Percentiles rank a stretch among this genome's conserved stretches.
phyloP scores from a whole-genome alignment of 768 basidiomycete species.

The Lentinula detonsa region DNA sequence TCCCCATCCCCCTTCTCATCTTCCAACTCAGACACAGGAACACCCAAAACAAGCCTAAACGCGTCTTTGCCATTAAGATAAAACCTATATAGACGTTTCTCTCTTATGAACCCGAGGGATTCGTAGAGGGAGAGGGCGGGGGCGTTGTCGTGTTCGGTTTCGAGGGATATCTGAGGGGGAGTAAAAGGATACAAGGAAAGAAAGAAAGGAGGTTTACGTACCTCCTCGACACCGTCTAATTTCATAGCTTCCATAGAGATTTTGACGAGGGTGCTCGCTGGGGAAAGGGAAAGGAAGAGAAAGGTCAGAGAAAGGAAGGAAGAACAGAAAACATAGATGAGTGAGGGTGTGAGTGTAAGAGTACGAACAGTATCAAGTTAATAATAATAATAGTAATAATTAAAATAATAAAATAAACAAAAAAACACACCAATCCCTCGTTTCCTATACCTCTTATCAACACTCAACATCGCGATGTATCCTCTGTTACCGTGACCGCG shows the following conservation, averaged over 20 bases:
- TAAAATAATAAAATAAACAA: constrained; percentile 19
- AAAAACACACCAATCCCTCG: constrained; percentile 79
- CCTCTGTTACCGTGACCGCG: constrained; percentile 53
- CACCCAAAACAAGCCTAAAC: constrained; percentile 69
- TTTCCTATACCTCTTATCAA: constrained; percentile 77
- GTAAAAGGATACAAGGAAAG: background rate
- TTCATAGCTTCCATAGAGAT: constrained; percentile 85
- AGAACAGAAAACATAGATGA: no score
- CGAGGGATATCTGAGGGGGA: constrained; percentile 73
- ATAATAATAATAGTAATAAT: no score
- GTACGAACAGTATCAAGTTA: no score
- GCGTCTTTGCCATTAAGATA: constrained; percentile 98
- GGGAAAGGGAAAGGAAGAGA: constrained; percentile 10
- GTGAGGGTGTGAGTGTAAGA: no score
- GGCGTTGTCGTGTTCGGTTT: constrained; percentile 92
- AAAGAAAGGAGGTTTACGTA: constrained; percentile 17
- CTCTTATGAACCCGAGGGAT: constrained; percentile 89
- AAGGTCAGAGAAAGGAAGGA: constrained; percentile 24
- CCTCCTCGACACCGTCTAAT: constrained; percentile 79
- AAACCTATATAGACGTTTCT: constrained; percentile 91
- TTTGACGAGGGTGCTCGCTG: constrained; percentile 81
- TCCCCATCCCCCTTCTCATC: no score
- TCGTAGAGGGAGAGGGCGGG: constrained; percentile 88
- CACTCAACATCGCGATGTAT: constrained; percentile 98
- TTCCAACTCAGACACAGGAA: constrained; percentile 27